Base-by-base conservation (phyloP, 768 basidiomycete genomes). In the Cystobasidium tubakii region DNA sequence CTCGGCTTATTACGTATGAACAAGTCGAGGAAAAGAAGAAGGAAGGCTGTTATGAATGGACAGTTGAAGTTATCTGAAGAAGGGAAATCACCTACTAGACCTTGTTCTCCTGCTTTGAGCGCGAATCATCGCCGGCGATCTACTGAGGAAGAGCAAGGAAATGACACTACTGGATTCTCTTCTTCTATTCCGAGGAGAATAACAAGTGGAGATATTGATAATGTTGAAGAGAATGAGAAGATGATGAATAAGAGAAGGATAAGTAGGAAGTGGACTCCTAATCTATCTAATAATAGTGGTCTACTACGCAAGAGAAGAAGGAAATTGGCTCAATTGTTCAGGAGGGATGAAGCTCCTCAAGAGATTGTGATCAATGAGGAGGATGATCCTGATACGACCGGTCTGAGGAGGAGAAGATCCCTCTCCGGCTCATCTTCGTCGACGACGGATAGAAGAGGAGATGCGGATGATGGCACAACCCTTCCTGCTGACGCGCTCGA, bases 61-160 rank as follows among this genome's bases (percentile, higher is more conserved):
- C 31, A 65, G 39, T 36, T 65, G 15, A 42, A 60, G 21, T 55
- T 29, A 39, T 71, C 46, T 1, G 65, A 77, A 75, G 78, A 23
- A 42, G 74, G 72, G 75, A 77, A 46, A 1, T 76, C 44, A 54
- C 66, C 13, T 54, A 46, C 46, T 15, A 42, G 39, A 46, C 57
- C 15, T 36, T 31, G 15, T 62, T 54, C 23, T 27, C 74, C 4
- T 74, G 73, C 29, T 73, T 70, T 67, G 15, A 6, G 69, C 73
- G 0, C 75, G 75, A 69, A 65, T 55, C 39, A 4, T 75, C 42
- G 1, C 36, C 23, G 39, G 39, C 39, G 15, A 6, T 39, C 39
- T 39, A 39, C 39, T 15, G 39, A 39, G 15, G 39, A 39, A 9
- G 46, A 50, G 4, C 46, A n/a, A 50, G 7, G 21, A 50, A 50